These are phyloP conservation scores for Coprinellus micaceus DNA, from an alignment of 768 basidiomycete genomes.

Conservation along the genomic window DNA sequence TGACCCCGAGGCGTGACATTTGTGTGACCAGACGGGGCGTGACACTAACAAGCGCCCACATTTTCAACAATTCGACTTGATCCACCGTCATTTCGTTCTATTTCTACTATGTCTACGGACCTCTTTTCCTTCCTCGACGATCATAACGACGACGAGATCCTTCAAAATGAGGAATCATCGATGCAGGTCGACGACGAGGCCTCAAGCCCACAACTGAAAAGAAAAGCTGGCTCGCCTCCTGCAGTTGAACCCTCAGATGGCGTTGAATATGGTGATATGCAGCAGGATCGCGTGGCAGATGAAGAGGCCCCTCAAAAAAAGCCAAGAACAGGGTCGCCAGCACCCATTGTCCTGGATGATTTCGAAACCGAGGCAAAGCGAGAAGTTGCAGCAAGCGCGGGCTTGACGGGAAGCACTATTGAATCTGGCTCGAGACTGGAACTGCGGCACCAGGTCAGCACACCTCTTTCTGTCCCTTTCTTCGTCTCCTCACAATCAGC, in stretches of 20 bases:
- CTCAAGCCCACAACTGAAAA: slow-evolving; percentile 33
- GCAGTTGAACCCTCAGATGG: slow-evolving; percentile 14
- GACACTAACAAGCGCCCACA: background rate
- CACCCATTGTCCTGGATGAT: slow-evolving; percentile 84
- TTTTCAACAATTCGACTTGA: background rate
- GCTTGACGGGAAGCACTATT: slow-evolving; percentile 65
- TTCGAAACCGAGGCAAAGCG: slow-evolving; percentile 93
- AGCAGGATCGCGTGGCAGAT: slow-evolving; percentile 13
- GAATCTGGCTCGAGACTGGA: slow-evolving; percentile 69
- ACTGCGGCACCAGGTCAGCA: slow-evolving; percentile 72
- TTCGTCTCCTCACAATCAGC: background rate
- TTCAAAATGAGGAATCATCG: slow-evolving; percentile 26
- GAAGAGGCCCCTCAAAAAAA: slow-evolving; percentile 52
- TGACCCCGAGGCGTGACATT: too few relatives aligned
- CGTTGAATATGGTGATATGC: slow-evolving; percentile 25
- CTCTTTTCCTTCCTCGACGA: slow-evolving; percentile 70
- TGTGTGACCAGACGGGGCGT: too few relatives aligned
- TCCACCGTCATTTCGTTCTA: background rate
- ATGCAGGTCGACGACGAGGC: slow-evolving; percentile 22
- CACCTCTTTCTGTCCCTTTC: background rate
- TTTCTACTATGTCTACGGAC: slow-evolving; percentile 25
- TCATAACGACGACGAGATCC: slow-evolving; percentile 31
- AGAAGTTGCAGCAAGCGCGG: slow-evolving; percentile 85
- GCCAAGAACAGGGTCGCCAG: slow-evolving; percentile 55
- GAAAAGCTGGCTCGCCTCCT: slow-evolving; percentile 35